Conservation (phyloP, 179 eudicot species). For the Patellifolia procumbens region DNA sequence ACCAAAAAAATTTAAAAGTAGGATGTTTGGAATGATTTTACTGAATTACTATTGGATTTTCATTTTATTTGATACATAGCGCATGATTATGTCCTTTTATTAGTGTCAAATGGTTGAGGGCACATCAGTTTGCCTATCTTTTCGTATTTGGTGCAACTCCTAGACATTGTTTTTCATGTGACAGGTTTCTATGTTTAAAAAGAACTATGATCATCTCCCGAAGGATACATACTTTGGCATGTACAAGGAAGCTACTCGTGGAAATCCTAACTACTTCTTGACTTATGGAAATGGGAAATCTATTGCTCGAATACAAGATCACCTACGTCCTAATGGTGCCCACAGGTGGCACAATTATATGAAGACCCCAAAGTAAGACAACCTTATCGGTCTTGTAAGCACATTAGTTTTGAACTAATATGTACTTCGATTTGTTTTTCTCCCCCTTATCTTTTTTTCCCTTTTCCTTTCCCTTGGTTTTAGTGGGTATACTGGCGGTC, state of each 20-base stretch:
- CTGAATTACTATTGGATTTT: neutral
- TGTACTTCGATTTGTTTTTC: too few species aligned
- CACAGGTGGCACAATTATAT: slow-evolving; percentile 95
- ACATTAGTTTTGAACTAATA: neutral
- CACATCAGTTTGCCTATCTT: neutral
- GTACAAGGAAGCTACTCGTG: slow-evolving; percentile 87
- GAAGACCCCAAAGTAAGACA: slow-evolving; percentile 77
- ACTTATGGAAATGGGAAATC: slow-evolving; percentile 95
- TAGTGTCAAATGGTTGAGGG: neutral
- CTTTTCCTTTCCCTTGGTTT: neutral
- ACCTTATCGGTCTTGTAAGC: slow-evolving; percentile 11
- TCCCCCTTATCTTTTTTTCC: neutral
- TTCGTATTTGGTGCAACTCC: neutral
- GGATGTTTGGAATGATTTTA: neutral
- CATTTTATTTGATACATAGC: neutral
- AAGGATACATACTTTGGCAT: slow-evolving; percentile 81
- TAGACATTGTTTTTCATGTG: slow-evolving; percentile 5
- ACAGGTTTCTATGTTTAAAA: slow-evolving; percentile 87
- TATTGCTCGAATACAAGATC: slow-evolving; percentile 74
- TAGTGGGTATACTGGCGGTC: neutral
- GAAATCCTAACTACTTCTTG: slow-evolving; percentile 87
- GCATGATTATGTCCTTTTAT: neutral
- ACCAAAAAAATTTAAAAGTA: neutral
- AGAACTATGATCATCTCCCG: slow-evolving; percentile 83
- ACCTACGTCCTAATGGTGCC: slow-evolving; percentile 93